Evolutionary conservation across 1,284 basidiomycete species (phyloP), one percentile per base, ranked within the genome.

Genomic region (Exobasidium rhododendri): DNA sequence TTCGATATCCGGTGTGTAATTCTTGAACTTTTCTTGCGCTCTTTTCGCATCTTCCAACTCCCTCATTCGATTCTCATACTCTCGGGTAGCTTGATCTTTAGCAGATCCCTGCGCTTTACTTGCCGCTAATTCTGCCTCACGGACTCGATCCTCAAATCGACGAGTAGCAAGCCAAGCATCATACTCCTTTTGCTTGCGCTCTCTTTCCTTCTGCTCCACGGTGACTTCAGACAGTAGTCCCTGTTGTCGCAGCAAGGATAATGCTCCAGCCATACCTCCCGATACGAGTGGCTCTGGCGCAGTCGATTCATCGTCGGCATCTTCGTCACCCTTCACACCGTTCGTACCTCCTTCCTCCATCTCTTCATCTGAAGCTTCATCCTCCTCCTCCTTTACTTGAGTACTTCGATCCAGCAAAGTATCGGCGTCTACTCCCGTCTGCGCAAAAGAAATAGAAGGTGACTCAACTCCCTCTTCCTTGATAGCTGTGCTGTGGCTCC

Each of bases 1-100:
- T 68, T 94, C 91, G 72, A 99, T 85, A 80, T 96, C 93, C 1
- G 96, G 96, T 81, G 94, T 96, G 84, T 99, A 99, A 77, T 89
- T 85, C 81, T 88, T 90, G 85, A 90, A 98, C 53, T 86, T 80
- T 43, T 96, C 91, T 70, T 93, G 82, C 50, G 87, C 86, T 29
- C 89, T 86, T 45, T 90, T 86, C 6, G 93, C 90, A 69, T 97
- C 93, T 69, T 91, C 88, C 78, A 93, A 88, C 75, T 98, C 96
- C 28, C 94, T 87, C 70, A 88, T 80, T 61, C 91, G 86, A 77
- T 97, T 97, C 81, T 97, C 92, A 78, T 91, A 93, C 81, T 98
- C 96, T 60, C 94, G 86, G 65, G 91, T 89, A 22, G 91, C 89
- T 81, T 97, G 94, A 78, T 96, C 94, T 81, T 90, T 93, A 7